Evolutionary conservation across 208 protist genomes (phyloP), one percentile per base, ranked within the genome.

Genomic region (Angomonas ambiguus): DNA sequence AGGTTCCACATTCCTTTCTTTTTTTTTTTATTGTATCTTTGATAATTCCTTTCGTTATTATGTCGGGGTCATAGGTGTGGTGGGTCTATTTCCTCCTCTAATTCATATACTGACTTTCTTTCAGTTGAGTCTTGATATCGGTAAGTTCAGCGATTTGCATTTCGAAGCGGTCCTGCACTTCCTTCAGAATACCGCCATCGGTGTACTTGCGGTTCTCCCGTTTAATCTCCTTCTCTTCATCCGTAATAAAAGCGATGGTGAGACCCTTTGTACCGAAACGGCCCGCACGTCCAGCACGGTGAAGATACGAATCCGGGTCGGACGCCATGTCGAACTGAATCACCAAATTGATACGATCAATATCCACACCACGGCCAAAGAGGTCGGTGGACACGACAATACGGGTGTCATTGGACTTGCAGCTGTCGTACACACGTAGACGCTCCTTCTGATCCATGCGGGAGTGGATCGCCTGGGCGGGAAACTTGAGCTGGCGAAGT

Each of bases 281-380:
- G 64, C 98, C 99, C 18, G 91, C 93, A 68, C 90, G 86, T 70
- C 93, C 86, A 53, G 98, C 96, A 70, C 99, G 92, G 80, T 99
- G 99, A 18, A 99, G 88, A 76, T 99, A 99, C 28, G 87, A 94
- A 76, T 99, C 98, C 16, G 77, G 77, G 20, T 95, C 80, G 13
- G 92, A 91, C 28, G 99, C 96, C 98, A 99, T 99, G 83, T 99
- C 99, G 81, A 98, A 99, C 85, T 99, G 99, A 69, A 99, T 96
- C 32, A 99, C 99, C 38, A 99, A 94, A 87, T 99, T 99, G 64
- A 99, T 98, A 55, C 95, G 85, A 73, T 99, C 97, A 71, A 99
- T 98, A 79, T 99, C 99, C 62, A 99, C 97, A 82, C 99, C 99
- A 70, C 99, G 96, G 51, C 97, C 98, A 72, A 99, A 98, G 41